A percentile compares a stretch with the other conserved stretches of the same genome.
Evolutionary conservation across 371 early-diverging fungal species (phyloP).

Genomic region (Haplosporangium sp.): DNA sequence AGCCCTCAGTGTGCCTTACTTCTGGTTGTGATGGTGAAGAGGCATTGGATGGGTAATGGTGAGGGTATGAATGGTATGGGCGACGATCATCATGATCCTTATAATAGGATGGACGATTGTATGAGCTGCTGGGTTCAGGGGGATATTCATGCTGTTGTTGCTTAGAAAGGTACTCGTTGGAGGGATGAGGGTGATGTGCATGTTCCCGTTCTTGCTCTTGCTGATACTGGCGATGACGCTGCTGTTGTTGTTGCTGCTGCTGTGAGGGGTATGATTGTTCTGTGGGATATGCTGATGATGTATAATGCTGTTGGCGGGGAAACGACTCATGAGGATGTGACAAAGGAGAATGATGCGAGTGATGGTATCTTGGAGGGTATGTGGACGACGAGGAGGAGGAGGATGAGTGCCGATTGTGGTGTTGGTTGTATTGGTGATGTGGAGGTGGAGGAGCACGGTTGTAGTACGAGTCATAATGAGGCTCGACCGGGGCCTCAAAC

Average conservation of each 20-base stretch:
- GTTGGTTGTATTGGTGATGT: not conserved
- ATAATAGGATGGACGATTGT: slow-evolving; percentile 1
- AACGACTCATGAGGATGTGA: slow-evolving; percentile 12
- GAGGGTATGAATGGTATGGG: slow-evolving; percentile 14
- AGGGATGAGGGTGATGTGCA: not conserved
- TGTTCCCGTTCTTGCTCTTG: not conserved
- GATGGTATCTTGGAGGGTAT: not conserved
- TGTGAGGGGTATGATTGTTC: slow-evolving; percentile 22
- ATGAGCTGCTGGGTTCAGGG: slow-evolving; percentile 13
- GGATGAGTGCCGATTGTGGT: not conserved
- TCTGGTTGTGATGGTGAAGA: slow-evolving; percentile 8
- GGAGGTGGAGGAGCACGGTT: not conserved
- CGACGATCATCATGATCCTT: slow-evolving; percentile 7
- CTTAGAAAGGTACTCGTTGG: not conserved
- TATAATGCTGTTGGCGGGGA: slow-evolving; percentile 17
- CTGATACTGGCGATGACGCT: not conserved
- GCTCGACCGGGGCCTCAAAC: slow-evolving; percentile 9
- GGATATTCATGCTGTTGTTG: slow-evolving; percentile 14
- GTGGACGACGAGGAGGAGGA: slow-evolving; percentile 17
- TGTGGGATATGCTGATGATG: slow-evolving; percentile 17
- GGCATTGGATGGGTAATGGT: slow-evolving; percentile 5
- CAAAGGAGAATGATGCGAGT: slow-evolving; percentile 1
- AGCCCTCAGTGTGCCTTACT: slow-evolving; percentile 45
- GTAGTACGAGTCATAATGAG: slow-evolving; percentile 21
- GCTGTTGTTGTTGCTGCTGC: slow-evolving; percentile 12